Base-by-base conservation (phyloP, 176 grass and related monocot species). In the Typha latifolia region DNA sequence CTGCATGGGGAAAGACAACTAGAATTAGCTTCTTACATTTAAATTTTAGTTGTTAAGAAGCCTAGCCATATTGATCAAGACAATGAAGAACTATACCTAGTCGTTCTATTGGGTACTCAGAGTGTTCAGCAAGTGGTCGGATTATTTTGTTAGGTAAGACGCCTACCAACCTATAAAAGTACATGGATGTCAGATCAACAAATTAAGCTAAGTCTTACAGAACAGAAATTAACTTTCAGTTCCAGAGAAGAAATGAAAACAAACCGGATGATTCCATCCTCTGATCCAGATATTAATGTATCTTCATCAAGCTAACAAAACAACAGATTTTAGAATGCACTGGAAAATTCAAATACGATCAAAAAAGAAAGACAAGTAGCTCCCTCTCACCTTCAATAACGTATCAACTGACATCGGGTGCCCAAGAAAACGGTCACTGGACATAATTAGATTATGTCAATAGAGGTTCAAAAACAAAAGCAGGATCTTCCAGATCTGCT, bases 341-440 rank as follows among this genome's bases (percentile, higher is more conserved):
- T 48, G 31, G 22, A 5, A 47, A 49, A 49, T 48, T 61, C 24
- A 68, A 10, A 48, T 32, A 61, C 20, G 29, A 32, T 50, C n/a
- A 61, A 59, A 63, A 34, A 61, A 24, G 16, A 59, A 64, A 63
- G 63, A 76, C 12, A 62, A 61, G 74, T 61, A 13, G 16, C 13
- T 19, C 32, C 3, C n/a, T 65, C 79, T 62, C 64, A 90, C 94
- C 88, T 97, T 97, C 70, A 97, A 81, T 73, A 93, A 64, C 52
- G 89, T 87, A 82, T 97, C 94, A 61, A 97, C 78, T 50, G 83
- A 97, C 49, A 87, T 80, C 20, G 86, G 71, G 62, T 97, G 89
- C n/a, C 94, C 94, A 67, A 93, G 76, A 69, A 92, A 97, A 51
- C 94, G 85, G 61, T 97, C 94, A 92, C 89, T 97, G 48, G 31